phyloP scores from a whole-genome alignment of 768 basidiomycete species.

The Tulasnella sp. region DNA sequence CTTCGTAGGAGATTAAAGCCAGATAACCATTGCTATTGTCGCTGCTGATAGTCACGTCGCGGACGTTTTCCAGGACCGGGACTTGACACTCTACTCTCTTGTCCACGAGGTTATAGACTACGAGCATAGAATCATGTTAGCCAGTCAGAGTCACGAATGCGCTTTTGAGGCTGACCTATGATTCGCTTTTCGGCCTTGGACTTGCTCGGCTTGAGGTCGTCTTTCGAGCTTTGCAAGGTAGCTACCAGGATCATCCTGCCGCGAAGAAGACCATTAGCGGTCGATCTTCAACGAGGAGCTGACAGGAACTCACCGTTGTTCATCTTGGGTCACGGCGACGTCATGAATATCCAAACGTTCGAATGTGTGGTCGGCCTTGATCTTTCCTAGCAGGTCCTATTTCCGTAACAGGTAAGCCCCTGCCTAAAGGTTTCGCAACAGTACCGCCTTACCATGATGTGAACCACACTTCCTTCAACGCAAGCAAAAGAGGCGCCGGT shows the following conservation, averaged over 20 bases:
- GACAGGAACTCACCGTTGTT: conserved; percentile 45
- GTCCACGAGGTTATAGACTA: conserved; percentile 71
- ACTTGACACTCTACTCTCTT: conserved; percentile 73
- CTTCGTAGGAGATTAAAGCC: conserved; percentile 73
- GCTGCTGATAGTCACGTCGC: conserved; percentile 65
- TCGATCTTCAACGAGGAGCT: neutral
- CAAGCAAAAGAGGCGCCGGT: conserved; percentile 68
- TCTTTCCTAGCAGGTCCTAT: conserved; percentile 64
- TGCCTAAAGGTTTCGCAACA: neutral
- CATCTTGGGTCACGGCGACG: conserved; percentile 70
- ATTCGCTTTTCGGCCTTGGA: conserved; percentile 63
- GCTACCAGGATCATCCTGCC: conserved; percentile 62
- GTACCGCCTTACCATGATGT: conserved; percentile 24
- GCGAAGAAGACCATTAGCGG: neutral
- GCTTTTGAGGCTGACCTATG: conserved; percentile 52
- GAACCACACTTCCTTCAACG: conserved; percentile 64
- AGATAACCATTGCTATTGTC: conserved; percentile 49
- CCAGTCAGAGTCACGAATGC: neutral
- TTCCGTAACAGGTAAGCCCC: neutral
- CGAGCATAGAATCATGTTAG: neutral
- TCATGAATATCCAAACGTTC: conserved; percentile 68
- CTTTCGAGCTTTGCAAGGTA: conserved; percentile 63
- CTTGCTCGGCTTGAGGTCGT: conserved; percentile 68
- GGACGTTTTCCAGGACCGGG: conserved; percentile 72
- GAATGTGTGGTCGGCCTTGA: conserved; percentile 62